Conservation (phyloP, 1,284 basidiomycete species). For the Cutaneotrichosporon sp. region DNA sequence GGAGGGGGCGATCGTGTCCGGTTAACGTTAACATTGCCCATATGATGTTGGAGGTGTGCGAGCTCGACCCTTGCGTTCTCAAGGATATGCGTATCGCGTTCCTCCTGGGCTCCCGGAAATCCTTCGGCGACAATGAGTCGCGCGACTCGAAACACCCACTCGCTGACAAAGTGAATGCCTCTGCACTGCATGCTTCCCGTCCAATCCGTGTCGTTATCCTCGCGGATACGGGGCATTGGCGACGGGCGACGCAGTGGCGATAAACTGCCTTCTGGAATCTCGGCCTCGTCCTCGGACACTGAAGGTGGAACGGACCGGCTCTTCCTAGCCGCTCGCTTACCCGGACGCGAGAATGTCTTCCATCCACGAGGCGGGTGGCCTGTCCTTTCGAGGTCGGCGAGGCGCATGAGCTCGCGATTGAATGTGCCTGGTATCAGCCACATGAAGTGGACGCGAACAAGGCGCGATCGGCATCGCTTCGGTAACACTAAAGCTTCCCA, state of each 20-base stretch:
- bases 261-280: not conserved
- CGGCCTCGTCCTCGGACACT: not conserved
- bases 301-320: not conserved
- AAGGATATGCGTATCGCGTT: not conserved
- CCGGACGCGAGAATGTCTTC: not conserved
- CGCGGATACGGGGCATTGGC: not conserved
- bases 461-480: not conserved
- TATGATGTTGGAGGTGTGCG: not conserved
- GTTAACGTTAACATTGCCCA: not conserved
- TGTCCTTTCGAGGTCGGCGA: not conserved
- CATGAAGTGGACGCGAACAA: not conserved
- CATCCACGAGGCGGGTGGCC: not conserved
- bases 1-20: not conserved
- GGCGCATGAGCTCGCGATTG: constrained; percentile 6
- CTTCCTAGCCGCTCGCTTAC: not conserved
- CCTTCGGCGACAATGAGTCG: not conserved
- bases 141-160: constrained; percentile 5
- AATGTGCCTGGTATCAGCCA: not conserved
- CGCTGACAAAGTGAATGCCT: not conserved
- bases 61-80: not conserved
- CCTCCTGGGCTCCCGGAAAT: not conserved
- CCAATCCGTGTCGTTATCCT: constrained; percentile 1
- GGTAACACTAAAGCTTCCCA: not conserved
- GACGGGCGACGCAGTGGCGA: not conserved
- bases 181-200: constrained; percentile 1